Conservation (phyloP, 345 rosid species). For the Chamaenerion angustifolium region DNA sequence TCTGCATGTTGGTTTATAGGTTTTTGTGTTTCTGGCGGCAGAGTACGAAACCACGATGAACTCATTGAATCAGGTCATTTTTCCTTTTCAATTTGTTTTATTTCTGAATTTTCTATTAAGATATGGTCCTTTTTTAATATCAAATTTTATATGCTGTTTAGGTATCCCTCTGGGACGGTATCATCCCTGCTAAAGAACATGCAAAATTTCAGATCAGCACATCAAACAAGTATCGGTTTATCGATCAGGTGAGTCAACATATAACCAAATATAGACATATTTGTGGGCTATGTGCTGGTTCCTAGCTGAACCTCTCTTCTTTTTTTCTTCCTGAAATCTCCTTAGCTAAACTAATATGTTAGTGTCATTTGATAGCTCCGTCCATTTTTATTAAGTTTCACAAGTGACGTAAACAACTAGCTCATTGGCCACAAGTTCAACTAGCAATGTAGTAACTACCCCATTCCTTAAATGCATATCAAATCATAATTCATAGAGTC, state of each 20-base stretch:
- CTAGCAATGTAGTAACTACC: no score
- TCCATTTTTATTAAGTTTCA: no score
- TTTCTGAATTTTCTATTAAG: not conserved
- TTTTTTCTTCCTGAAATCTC: no score
- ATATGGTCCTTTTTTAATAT: not conserved
- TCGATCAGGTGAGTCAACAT: constrained; percentile 53
- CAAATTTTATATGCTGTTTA: constrained; percentile 6
- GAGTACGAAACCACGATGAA: constrained; percentile 73
- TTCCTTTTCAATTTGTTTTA: not conserved
- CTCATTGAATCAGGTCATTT: constrained; percentile 69
- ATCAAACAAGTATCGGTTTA: constrained; percentile 83
- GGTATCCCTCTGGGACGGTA: constrained; percentile 97
- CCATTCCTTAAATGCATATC: no score
- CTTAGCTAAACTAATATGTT: no score
- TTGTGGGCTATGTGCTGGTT: no score
- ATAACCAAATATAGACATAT: not conserved
- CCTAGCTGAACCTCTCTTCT: no score
- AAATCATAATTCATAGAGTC: no score
- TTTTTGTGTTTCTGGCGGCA: constrained; percentile 74
- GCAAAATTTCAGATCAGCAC: constrained; percentile 66
- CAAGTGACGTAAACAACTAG: no score
- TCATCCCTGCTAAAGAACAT: constrained; percentile 65
- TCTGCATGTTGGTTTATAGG: constrained; percentile 21
- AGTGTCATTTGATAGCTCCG: no score
- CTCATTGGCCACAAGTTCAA: no score